Base-by-base conservation (phyloP, 345 rosid species). In the Hypericum androsaemum region DNA sequence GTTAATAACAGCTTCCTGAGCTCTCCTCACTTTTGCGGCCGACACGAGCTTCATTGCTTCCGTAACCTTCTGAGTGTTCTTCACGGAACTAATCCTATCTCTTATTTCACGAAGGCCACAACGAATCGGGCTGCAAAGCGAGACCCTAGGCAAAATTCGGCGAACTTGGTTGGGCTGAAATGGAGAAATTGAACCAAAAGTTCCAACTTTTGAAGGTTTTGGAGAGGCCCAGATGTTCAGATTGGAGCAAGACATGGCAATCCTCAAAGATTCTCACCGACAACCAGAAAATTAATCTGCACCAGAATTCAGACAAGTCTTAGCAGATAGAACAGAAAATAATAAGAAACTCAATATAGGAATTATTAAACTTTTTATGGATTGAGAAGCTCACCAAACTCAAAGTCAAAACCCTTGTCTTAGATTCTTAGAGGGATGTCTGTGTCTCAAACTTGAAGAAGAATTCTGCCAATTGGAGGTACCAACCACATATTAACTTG, bases 11-110 rank as follows among this genome's bases (percentile, higher is more conserved):
- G 95, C 90, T 66, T 89, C 86, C 64, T 86, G 95, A 57, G 97
- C 95, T 64, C 83, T 64, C 49, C 97, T 72, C 37, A 89, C 66
- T 64, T 71, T 84, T 5, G 94, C 96, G 12, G 89, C 95, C 0
- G 95, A 77, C 9, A 89, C 88, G 22, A 89, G 77, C 50, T 77
- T 89, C 97, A 84, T 83, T 3, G 97, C 88, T 49, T 86, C 94
- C 0, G 95, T 80, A 50, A 89, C 71, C 74, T 83, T 86, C 46
- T 78, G 82, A 0, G 83, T 74, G 59, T 38, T 83, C 62, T 83
- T 86, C 12, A 89, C 83, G 0, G 79, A 42, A 37, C 60, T 63
- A 55, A 89, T 80, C 17, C 95, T 70, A 40, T 77, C 69, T 35
- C 79, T 66, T 11, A 89, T 43, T 65, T 89, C 80, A 38, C 94